Evolutionary conservation across 371 early-diverging fungal genomes (phyloP).

Genomic region (Batkoa obscura): DNA sequence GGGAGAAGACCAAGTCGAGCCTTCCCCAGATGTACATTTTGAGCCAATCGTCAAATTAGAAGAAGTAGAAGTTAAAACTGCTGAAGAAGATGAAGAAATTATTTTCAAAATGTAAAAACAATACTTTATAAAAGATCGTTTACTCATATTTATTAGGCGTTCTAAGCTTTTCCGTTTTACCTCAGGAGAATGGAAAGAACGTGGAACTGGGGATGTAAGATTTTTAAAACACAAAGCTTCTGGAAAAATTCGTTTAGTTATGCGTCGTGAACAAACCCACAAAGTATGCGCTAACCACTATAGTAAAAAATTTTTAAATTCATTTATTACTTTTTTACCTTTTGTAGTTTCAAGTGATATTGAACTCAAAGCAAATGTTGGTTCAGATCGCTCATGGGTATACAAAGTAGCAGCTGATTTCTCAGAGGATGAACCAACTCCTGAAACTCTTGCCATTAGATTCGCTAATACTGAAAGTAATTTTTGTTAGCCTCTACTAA

Average conservation of each 20-base stretch:
- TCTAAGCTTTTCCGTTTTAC: conserved; percentile 95
- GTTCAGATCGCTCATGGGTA: conserved; percentile 96
- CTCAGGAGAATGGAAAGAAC: conserved; percentile 95
- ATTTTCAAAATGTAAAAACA: conserved; percentile 80
- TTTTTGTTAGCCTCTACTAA: conserved; percentile 5
- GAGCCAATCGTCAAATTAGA: conserved; percentile 89
- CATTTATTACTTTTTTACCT: not conserved
- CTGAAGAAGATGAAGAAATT: conserved; percentile 85
- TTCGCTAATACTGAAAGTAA: conserved; percentile 83
- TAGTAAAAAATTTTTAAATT: conserved; percentile 18
- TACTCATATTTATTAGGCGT: conserved; percentile 40
- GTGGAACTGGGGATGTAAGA: conserved; percentile 93
- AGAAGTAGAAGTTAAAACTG: conserved; percentile 79
- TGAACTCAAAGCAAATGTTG: conserved; percentile 77
- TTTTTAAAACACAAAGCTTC: conserved; percentile 77
- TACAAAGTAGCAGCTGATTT: conserved; percentile 77
- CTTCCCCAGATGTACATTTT: conserved; percentile 82
- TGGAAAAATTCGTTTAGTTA: conserved; percentile 76
- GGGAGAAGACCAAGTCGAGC: conserved; percentile 28
- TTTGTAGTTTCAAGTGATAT: conserved; percentile 59
- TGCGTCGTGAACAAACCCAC: conserved; percentile 94
- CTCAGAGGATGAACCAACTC: conserved; percentile 65
- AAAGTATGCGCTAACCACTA: conserved; percentile 98
- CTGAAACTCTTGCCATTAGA: conserved; percentile 85
- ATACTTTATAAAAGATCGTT: not conserved